These are phyloP conservation scores for Musa beccarii DNA, from an alignment of 176 grass and related monocot genomes.

Conservation along the genomic window DNA sequence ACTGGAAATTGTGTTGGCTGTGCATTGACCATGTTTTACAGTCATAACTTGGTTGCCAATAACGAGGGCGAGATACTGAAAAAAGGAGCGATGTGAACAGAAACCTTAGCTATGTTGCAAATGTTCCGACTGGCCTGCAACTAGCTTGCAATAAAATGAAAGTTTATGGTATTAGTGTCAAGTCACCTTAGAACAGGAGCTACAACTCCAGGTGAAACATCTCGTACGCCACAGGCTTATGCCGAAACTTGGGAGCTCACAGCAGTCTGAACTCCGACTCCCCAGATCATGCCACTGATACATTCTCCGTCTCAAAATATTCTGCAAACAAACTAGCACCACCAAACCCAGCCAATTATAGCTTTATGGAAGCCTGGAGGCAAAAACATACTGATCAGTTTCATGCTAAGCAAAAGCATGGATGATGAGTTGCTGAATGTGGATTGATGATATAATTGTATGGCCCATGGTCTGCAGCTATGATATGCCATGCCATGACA, in stretches of 20 bases:
- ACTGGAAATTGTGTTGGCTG: no score
- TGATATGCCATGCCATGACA: constrained; percentile 7
- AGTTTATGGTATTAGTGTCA: background rate
- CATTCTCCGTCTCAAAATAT: background rate
- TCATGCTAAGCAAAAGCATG: constrained; percentile 10
- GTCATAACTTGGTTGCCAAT: no score
- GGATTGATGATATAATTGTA: constrained; percentile 1
- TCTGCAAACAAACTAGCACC: constrained; percentile 5
- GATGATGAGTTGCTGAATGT: constrained; percentile 4
- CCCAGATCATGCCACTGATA: background rate
- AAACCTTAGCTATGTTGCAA: no score
- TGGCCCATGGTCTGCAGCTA: constrained; percentile 2
- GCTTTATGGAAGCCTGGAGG: background rate
- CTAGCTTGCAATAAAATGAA: no score
- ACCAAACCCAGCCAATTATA: constrained; percentile 8
- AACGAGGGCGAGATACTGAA: no score
- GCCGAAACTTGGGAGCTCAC: background rate
- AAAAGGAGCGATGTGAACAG: no score
- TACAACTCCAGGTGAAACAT: background rate
- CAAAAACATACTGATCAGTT: constrained; percentile 8
- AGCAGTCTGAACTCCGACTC: background rate
- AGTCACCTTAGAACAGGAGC: background rate
- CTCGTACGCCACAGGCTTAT: background rate
- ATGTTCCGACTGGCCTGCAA: no score
- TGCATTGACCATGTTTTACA: no score